A percentile compares a stretch with the other conserved stretches of the same genome.
phyloP scores from a whole-genome alignment of 768 basidiomycete genomes.

The Goffeauzyma gilvescens region DNA sequence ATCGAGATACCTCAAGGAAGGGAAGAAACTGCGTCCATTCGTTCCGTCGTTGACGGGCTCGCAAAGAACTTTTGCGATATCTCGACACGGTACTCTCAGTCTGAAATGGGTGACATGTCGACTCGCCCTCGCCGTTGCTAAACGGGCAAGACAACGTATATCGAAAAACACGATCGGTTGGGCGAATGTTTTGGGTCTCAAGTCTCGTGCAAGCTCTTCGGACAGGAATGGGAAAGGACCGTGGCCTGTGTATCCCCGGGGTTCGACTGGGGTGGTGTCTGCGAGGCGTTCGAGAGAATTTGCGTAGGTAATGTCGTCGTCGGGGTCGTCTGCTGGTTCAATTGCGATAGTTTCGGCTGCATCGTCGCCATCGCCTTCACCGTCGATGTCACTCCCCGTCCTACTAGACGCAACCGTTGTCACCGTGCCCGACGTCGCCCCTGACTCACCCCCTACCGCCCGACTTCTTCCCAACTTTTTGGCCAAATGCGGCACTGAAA shows the following conservation, averaged over 20 bases:
- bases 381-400: too few species aligned
- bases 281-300: conserved; percentile 6
- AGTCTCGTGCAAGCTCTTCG: conserved; percentile 19
- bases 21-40: conserved; percentile 31
- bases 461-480: conserved; percentile 15
- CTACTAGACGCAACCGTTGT: too few species aligned
- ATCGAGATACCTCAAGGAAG: conserved; percentile 47
- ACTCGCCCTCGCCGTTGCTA: conserved; percentile 38
- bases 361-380: too few species aligned
- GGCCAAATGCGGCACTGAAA: conserved; percentile 16
- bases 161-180: conserved; percentile 75
- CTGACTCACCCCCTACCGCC: too few species aligned
- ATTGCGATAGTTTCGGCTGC: too few species aligned
- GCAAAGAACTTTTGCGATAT: conserved; percentile 25
- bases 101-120: conserved; percentile 41
- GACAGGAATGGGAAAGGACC: conserved; percentile 30
- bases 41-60: conserved; percentile 5
- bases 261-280: conserved; percentile 14
- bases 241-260: conserved; percentile 23
- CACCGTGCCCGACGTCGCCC: too few species aligned
- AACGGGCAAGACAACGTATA: conserved; percentile 38
- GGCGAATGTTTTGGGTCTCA: conserved; percentile 37
- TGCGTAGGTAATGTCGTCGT: not conserved
- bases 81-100: conserved; percentile 48
- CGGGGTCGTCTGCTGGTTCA: not conserved